Evolutionary conservation across 208 protist genomes (phyloP), one percentile per base, ranked within the genome.

Genomic region (Acanthamoeba royreba): DNA sequence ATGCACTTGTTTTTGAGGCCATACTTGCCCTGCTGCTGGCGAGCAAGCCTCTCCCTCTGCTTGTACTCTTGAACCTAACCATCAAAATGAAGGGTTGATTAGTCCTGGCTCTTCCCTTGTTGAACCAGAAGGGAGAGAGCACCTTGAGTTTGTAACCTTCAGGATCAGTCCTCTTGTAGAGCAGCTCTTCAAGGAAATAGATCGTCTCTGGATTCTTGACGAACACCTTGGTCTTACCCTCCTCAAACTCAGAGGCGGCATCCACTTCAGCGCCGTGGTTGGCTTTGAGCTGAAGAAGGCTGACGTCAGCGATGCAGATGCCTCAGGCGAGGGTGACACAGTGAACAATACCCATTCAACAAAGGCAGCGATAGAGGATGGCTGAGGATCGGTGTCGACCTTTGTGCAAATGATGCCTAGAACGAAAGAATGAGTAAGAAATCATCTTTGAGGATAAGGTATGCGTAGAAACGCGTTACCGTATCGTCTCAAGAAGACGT

Each of bases 211-310:
- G 98, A 69, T 97, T 97, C 31, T 97, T 96, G 42, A 99, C 97
- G 87, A 99, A 99, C 13, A 99, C 79, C 88, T 99, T 99, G 35
- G 97, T 98, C 63, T 97, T 95, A 40, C 98, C 98, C 25, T 98
- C 95, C 79, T 94, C 93, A 46, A 95, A 97, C 52, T 96, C 94
- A 1, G 93, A 95, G 95, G 95, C 96, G 90, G 97, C 47, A 92
- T 97, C 33, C 49, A 88, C 49, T n/a, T 88, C 79, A 11, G 79
- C 19, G 7, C 45, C 49, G 47, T 88, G 79, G 74, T 94, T 92
- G 49, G 92, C 85, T 79, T 88, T 47, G 46, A 92, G 42, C 42
- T 66, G 9, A 40, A 83, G 33, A 49, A 83, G 22, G 63, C 22
- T 8, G 63, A 74, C 11, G 63, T 13, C 17, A 8, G 63, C 17